These are phyloP conservation scores for Herpetospermum pedunculosum DNA, from an alignment of 306 rosid genomes.

Conservation along the genomic window DNA sequence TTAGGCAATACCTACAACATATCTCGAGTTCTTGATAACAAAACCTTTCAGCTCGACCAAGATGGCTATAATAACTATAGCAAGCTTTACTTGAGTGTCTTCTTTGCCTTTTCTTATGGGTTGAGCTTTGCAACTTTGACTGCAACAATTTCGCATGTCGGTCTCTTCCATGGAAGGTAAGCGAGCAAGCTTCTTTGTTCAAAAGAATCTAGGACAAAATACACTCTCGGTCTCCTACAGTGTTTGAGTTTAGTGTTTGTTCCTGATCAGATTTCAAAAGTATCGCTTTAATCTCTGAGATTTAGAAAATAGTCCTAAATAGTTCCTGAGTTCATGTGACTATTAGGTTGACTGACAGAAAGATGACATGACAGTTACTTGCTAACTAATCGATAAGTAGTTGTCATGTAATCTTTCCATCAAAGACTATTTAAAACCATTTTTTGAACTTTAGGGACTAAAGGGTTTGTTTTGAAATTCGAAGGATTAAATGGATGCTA, in stretches of 20 bases:
- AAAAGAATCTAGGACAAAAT: neutral
- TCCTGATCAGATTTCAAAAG: no score
- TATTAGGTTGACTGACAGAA: neutral
- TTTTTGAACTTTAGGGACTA: no score
- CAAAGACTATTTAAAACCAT: no score
- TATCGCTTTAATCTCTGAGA: neutral
- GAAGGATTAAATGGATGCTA: no score
- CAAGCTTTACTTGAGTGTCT: constrained; percentile 13
- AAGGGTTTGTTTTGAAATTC: no score
- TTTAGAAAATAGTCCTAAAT: no score
- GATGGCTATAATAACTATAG: constrained; percentile 12
- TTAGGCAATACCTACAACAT: constrained; percentile 14
- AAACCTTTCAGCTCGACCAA: constrained; percentile 13
- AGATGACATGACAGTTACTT: neutral
- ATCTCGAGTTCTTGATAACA: constrained; percentile 7
- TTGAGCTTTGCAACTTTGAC: constrained; percentile 24
- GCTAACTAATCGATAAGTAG: neutral
- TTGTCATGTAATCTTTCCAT: neutral
- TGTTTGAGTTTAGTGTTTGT: no score
- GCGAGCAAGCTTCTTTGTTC: neutral
- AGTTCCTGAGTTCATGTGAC: neutral
- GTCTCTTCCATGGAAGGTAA: constrained; percentile 29
- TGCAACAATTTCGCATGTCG: constrained; percentile 24
- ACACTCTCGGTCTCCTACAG: no score
- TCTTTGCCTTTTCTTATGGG: constrained; percentile 20